Percentiles rank a stretch among this genome's conserved stretches.
Conservation (phyloP, 306 rosid species). For the Sphenostylis stenocarpa region DNA sequence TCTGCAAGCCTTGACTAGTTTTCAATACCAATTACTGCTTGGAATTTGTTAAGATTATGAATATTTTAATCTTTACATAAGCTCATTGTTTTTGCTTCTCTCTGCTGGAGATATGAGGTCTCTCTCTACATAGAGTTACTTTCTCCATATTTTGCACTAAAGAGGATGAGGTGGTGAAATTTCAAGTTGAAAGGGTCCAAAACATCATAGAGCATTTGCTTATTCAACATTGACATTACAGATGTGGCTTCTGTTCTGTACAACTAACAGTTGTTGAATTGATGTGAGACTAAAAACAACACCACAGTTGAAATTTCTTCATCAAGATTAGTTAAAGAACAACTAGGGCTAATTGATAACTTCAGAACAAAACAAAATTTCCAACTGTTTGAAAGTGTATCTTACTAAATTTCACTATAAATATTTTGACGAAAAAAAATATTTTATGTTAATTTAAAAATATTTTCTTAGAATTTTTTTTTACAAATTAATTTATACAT, state of each 20-base stretch:
- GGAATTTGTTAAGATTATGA: background rate
- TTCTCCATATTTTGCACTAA: background rate
- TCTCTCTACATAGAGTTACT: background rate
- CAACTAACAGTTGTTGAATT: constrained; percentile 39
- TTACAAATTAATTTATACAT: no score
- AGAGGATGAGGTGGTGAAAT: background rate
- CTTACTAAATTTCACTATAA: no score
- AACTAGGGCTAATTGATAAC: background rate
- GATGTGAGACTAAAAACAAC: constrained; percentile 40
- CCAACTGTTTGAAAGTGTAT: no score
- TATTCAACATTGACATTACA: background rate
- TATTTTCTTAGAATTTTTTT: no score
- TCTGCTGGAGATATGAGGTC: background rate
- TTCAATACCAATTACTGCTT: background rate
- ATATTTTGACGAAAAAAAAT: no score
- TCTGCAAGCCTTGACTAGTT: background rate
- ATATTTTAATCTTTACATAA: background rate
- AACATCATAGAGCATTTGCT: no score
- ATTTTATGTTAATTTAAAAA: no score
- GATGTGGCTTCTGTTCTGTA: constrained; percentile 24
- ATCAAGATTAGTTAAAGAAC: background rate
- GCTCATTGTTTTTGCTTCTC: background rate
- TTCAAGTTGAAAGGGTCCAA: background rate
- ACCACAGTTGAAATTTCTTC: background rate
- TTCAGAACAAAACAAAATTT: background rate